A percentile compares a stretch with the other conserved stretches of the same genome.
Conservation (phyloP, 2,329 filamentous ascomycete genomes). For the Fusarium verticillioides region DNA sequence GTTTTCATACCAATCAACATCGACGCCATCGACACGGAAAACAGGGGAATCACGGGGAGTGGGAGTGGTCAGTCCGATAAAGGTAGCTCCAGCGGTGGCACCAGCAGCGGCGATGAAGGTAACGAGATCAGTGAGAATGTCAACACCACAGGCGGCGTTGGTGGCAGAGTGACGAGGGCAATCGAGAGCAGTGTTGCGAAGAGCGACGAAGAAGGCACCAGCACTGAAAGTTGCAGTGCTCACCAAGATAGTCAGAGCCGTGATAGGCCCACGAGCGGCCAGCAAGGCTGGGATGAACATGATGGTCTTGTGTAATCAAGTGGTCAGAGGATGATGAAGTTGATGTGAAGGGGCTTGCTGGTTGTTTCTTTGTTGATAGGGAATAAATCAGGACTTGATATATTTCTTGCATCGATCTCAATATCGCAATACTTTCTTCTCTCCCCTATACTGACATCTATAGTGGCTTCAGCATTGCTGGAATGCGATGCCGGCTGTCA, state of each 20-base stretch:
- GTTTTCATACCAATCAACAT: neutral
- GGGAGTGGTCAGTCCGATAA: neutral
- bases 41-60: neutral
- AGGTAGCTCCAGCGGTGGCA: neutral
- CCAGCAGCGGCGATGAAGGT: neutral
- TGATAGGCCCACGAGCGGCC: neutral
- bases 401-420: neutral
- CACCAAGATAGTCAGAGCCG: neutral
- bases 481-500: neutral
- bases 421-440: rapidly evolving
- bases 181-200: neutral
- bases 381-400: neutral
- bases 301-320: rapidly evolving
- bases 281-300: neutral
- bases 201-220: neutral
- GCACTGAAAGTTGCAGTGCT: neutral
- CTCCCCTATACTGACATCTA: neutral
- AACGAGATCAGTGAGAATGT: neutral
- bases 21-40: neutral
- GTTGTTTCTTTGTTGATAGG: rapidly evolving
- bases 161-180: neutral
- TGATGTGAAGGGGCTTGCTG: neutral
- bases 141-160: neutral
- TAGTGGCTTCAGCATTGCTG: neutral
- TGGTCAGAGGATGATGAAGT: neutral